Percentiles rank a stretch among this genome's conserved stretches.
Conservation (phyloP, 257 asterid species). For the Penstemon davidsonii region DNA sequence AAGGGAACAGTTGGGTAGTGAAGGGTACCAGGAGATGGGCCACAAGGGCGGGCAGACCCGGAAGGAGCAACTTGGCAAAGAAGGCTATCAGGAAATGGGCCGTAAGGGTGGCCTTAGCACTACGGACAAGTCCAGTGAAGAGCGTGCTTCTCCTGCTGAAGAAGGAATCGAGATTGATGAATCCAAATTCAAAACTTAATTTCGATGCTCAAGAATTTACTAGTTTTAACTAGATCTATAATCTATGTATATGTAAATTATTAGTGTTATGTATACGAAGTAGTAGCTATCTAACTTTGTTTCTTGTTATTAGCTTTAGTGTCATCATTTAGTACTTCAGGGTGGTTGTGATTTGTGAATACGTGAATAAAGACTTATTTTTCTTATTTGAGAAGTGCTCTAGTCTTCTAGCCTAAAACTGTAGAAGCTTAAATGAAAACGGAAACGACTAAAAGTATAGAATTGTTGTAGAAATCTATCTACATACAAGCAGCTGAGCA, state of each 20-base stretch:
- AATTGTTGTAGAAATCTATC: no score
- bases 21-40: slow-evolving; percentile 72
- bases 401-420: no score
- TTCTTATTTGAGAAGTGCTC: no score
- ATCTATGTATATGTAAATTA: background rate
- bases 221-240: background rate
- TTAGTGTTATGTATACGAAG: no score
- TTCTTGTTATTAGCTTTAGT: no score
- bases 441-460: no score
- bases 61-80: slow-evolving; percentile 54
- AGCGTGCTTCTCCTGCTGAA: slow-evolving; percentile 40
- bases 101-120: slow-evolving; percentile 62
- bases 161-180: slow-evolving; percentile 46
- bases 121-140: slow-evolving; percentile 45
- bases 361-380: no score
- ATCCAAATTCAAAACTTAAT: slow-evolving; percentile 41
- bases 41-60: slow-evolving; percentile 69
- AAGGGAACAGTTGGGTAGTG: slow-evolving; percentile 64
- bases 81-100: slow-evolving; percentile 69
- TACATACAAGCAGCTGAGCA: no score
- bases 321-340: no score
- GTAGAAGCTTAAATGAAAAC: no score
- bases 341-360: no score
- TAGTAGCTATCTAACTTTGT: no score
- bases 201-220: background rate